A percentile compares a stretch with the other conserved stretches of the same genome.
Conservation (phyloP, 306 rosid genomes). For the Lagenaria siceraria region DNA sequence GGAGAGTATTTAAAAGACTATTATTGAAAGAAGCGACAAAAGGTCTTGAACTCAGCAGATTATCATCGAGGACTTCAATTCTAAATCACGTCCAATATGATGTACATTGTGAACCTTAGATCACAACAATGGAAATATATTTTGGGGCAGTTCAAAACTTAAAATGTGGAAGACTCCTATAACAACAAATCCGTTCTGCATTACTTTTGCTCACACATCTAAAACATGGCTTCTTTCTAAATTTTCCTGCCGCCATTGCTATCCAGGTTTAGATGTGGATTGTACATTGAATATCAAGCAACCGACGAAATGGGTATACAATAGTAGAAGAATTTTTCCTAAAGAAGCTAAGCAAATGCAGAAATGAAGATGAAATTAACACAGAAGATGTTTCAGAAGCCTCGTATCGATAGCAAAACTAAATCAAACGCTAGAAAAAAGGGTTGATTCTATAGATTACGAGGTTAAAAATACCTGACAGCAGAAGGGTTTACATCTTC, state of each 20-base stretch:
- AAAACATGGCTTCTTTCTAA: neutral
- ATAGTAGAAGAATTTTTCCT: neutral
- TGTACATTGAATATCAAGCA: neutral
- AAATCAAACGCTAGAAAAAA: neutral
- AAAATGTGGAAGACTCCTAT: neutral
- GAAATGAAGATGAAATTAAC: neutral
- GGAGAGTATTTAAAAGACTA: neutral
- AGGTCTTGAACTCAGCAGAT: neutral
- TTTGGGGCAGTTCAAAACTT: neutral
- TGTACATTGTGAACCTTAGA: neutral
- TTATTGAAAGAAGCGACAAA: neutral
- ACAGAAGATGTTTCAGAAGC: neutral
- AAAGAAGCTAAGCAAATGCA: neutral
- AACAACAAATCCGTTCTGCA: neutral
- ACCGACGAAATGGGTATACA: neutral
- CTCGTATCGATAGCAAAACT: neutral
- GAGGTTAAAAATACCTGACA: conserved; percentile 26
- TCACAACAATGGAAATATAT: neutral
- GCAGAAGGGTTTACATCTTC: conserved; percentile 52
- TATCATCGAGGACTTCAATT: neutral
- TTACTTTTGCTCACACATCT: neutral
- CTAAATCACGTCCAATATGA: neutral
- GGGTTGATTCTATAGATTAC: neutral
- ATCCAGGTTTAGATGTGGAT: neutral
- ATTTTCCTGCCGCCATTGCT: neutral